Evolutionary conservation across 2,329 filamentous ascomycete genomes (phyloP).

Genomic region (Hirsutella minnesotensis): DNA sequence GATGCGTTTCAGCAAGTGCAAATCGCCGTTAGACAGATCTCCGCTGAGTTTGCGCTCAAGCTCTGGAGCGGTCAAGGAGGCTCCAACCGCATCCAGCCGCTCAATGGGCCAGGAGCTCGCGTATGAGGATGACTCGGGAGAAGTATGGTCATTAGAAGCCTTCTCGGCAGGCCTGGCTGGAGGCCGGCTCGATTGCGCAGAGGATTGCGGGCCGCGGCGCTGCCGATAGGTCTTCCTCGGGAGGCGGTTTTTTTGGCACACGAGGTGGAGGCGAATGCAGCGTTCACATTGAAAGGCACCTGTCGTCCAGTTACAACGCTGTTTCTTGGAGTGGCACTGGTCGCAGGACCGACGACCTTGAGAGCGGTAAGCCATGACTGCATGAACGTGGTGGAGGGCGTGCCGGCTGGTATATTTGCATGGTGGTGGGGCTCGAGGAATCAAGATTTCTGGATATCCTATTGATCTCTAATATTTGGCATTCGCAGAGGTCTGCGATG

Average conservation of each 20-base stretch:
- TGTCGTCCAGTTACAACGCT: slow-evolving; percentile 10
- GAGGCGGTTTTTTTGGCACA: slow-evolving; percentile 8
- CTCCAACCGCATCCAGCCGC: neutral
- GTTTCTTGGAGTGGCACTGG: slow-evolving; percentile 14
- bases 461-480: too few relatives aligned
- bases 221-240: neutral
- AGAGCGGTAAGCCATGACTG: neutral
- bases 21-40: neutral
- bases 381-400: too few relatives aligned
- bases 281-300: slow-evolving; percentile 8
- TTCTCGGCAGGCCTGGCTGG: too few relatives aligned
- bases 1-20: neutral
- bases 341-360: slow-evolving; percentile 9
- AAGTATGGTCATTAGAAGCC: neutral
- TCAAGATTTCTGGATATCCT: too few relatives aligned
- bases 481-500: too few relatives aligned
- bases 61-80: too few relatives aligned
- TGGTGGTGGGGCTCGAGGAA: too few relatives aligned
- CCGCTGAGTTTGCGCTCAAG: neutral
- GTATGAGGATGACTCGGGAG: neutral
- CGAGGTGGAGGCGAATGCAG: slow-evolving; percentile 10
- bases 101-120: neutral
- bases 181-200: neutral
- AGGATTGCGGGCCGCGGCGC: neutral
- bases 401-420: too few relatives aligned